Conservation (phyloP, 2,329 filamentous ascomycete genomes). For the Hypoxylon sp. region DNA sequence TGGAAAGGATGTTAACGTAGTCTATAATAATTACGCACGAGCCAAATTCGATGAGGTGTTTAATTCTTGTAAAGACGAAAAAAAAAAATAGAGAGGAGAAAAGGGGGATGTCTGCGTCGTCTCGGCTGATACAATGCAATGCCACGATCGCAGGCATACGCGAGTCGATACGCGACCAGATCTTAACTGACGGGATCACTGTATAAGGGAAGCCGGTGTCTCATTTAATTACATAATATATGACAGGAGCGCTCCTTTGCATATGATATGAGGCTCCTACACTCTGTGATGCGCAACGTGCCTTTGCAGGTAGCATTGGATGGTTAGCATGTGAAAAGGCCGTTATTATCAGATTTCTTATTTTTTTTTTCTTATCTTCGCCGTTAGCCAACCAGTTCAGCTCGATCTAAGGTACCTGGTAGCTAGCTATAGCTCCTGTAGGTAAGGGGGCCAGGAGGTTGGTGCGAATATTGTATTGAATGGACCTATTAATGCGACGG, state of each 20-base stretch:
- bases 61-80: conserved; percentile 19
- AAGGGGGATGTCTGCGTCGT: conserved; percentile 13
- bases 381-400: conserved; percentile 15
- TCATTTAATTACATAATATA: conserved; percentile 18
- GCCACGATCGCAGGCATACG: conserved; percentile 14
- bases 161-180: conserved; percentile 40
- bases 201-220: conserved; percentile 37
- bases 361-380: conserved; percentile 21
- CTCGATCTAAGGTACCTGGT: conserved; percentile 3
- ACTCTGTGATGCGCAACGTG: conserved; percentile 10
- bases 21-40: conserved; percentile 18
- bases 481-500: conserved; percentile 3
- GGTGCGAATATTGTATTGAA: not conserved
- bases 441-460: conserved; percentile 24
- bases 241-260: conserved; percentile 11
- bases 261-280: conserved; percentile 30
- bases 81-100: conserved; percentile 5
- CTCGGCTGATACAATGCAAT: conserved; percentile 29
- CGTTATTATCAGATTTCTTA: conserved; percentile 11
- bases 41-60: conserved; percentile 19
- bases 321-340: conserved; percentile 14
- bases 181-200: conserved; percentile 31
- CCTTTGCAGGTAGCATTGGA: conserved; percentile 3
- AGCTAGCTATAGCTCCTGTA: conserved; percentile 17
- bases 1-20: conserved; percentile 2